Conservation (phyloP, 768 basidiomycete species). For the Suillus weaverae region DNA sequence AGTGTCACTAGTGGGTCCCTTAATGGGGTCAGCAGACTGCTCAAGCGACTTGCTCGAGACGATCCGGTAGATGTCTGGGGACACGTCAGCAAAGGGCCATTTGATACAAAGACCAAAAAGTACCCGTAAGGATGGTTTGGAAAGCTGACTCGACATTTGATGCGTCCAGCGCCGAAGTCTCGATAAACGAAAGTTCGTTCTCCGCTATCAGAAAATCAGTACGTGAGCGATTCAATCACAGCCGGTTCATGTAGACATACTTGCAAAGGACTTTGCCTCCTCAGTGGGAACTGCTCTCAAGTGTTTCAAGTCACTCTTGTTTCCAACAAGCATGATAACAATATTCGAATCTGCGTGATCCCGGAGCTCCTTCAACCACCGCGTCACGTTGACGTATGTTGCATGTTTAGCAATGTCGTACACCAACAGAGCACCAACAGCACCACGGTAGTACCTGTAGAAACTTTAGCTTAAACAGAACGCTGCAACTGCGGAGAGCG, state of each 20-base stretch:
- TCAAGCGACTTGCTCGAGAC: conserved; percentile 96
- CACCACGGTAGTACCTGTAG: conserved; percentile 92
- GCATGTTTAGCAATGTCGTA: conserved; percentile 95
- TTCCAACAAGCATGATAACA: conserved; percentile 94
- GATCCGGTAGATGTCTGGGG: conserved; percentile 92
- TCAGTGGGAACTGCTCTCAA: conserved; percentile 95
- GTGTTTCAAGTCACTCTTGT: conserved; percentile 99
- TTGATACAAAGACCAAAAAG: conserved; percentile 18
- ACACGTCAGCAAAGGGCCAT: neutral
- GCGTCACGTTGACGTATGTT: conserved; percentile 89
- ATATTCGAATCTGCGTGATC: conserved; percentile 94
- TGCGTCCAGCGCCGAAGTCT: conserved; percentile 99
- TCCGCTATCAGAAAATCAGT: conserved; percentile 56
- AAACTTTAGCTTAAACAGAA: conserved; percentile 1
- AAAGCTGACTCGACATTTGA: conserved; percentile 98
- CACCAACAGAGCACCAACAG: conserved; percentile 88
- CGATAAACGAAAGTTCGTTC: conserved; percentile 92
- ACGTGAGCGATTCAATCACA: neutral
- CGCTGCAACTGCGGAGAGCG: conserved; percentile 5
- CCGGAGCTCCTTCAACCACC: conserved; percentile 96
- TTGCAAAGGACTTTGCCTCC: conserved; percentile 89
- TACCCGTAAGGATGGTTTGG: conserved; percentile 93
- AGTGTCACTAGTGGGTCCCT: conserved; percentile 78
- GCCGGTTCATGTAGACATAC: conserved; percentile 44
- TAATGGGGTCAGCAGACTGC: conserved; percentile 72